Evolutionary conservation across 495 filamentous ascomycete species (phyloP), one percentile per base, ranked within the genome.

Genomic region (Trichoderma reesei): DNA sequence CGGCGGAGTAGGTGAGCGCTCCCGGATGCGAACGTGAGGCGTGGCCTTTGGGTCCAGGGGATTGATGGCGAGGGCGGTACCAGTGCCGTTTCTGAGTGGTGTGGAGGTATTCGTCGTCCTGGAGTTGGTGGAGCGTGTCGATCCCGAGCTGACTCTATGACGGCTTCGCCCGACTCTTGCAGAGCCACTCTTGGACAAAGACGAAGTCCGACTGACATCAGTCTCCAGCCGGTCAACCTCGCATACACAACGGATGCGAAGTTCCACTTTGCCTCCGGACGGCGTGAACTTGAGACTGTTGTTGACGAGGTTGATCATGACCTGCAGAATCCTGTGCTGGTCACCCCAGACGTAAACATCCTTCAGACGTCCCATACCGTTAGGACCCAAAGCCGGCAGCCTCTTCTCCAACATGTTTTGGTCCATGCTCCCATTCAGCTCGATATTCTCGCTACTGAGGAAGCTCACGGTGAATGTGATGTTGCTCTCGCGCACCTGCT

Each of bases 201-300:
- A 78, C 11, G 82, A 83, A 18, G 78, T 72, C 67, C 80, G 71
- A 63, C 80, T 82, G 14, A 74, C 70, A 64, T 80, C 66, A 38
- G 60, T 68, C 48, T 65, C 41, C 41, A 65, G 66, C 59, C 41
- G 42, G 41, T 46, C 10, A 38, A 77, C 79, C 67, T 88, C 85
- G 33, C 86, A 86, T 3, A 85, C 65, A 66, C 90, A 92, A 63
- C 81, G 85, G 64, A 96, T 91, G 13, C 84, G 82, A 37, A 96
- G 82, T 16, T 85, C 77, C 2, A 96, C 87, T 48, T 79, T 83
- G 10, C 92, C 91, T 8, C 86, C 84, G 46, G 86, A 76, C 0
- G 91, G 91, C 2, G 92, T 97, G 69, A 97, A 97, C 71, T 97
- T 97, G 14, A 96, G 77, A 69, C 88, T 90, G 74, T 97, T 97